phyloP scores from a whole-genome alignment of 768 basidiomycete species.

The Plicaturopsis crispa region DNA sequence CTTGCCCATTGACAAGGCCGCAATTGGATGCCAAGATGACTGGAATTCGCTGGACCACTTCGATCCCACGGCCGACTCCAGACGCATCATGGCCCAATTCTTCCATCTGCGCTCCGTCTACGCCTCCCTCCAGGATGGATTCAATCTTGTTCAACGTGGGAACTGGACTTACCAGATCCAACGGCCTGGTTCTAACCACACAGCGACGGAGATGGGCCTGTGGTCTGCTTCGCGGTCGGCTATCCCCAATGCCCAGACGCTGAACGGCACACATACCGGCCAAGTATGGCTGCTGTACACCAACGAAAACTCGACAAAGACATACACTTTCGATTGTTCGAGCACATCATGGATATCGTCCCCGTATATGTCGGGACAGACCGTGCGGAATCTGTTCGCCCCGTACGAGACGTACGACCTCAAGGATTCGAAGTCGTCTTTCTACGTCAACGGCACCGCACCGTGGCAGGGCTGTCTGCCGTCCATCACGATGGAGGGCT shows the following conservation, averaged over 20 bases:
- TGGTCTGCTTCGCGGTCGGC: conserved; percentile 74
- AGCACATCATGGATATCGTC: conserved; percentile 65
- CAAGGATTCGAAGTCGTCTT: conserved; percentile 56
- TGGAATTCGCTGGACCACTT: conserved; percentile 95
- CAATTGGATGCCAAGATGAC: conserved; percentile 81
- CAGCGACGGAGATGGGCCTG: conserved; percentile 79
- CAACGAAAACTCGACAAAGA: conserved; percentile 72
- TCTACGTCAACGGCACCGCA: conserved; percentile 44
- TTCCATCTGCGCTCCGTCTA: conserved; percentile 61
- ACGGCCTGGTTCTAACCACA: conserved; percentile 79
- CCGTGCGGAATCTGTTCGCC: conserved; percentile 67
- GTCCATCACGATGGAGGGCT: conserved; percentile 59
- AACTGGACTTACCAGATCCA: conserved; percentile 79
- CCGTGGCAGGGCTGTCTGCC: conserved; percentile 74
- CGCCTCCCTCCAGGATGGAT: conserved; percentile 79
- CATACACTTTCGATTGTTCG: conserved; percentile 58
- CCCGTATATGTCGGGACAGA: conserved; percentile 56
- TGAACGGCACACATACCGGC: conserved; percentile 51
- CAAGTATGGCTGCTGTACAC: conserved; percentile 82
- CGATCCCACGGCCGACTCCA: conserved; percentile 77
- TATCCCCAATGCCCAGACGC: conserved; percentile 48
- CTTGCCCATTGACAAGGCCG: conserved; percentile 73
- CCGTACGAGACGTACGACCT: conserved; percentile 81
- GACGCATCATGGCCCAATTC: conserved; percentile 70
- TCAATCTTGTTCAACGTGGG: conserved; percentile 72